A percentile compares a stretch with the other conserved stretches of the same genome.
These are phyloP conservation scores for Penicillium goetzii DNA, from an alignment of 495 filamentous ascomycete genomes.

Conservation along the genomic window DNA sequence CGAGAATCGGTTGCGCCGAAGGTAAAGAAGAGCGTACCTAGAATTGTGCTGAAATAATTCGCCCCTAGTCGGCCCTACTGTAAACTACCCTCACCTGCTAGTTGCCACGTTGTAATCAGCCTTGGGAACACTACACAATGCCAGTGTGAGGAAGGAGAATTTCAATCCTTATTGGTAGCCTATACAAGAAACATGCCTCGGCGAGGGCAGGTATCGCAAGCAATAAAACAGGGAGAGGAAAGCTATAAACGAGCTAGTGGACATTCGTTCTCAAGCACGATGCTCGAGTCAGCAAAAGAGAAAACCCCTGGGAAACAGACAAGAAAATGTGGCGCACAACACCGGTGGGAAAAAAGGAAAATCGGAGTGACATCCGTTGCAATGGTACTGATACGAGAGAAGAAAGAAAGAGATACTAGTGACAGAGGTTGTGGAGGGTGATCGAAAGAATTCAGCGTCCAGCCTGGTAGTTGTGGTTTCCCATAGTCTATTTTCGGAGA, in stretches of 20 bases:
- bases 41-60: neutral
- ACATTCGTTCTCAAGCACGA: conserved; percentile 11
- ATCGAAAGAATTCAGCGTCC: conserved; percentile 8
- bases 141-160: neutral
- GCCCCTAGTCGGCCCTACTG: neutral
- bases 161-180: conserved; percentile 2
- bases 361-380: conserved; percentile 18
- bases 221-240: conserved; percentile 1
- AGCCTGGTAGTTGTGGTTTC: conserved; percentile 8
- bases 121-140: neutral
- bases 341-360: conserved; percentile 15
- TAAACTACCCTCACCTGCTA: neutral
- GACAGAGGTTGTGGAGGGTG: conserved; percentile 21
- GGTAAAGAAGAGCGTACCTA: neutral
- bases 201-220: conserved; percentile 7
- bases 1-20: neutral
- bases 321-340: conserved; percentile 11
- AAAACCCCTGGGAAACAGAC: conserved; percentile 9
- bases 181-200: conserved; percentile 12
- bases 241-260: neutral
- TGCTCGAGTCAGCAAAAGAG: conserved; percentile 15
- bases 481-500: neutral
- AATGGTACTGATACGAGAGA: conserved; percentile 25
- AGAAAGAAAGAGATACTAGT: conserved; percentile 23
- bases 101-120: neutral